phyloP scores from a whole-genome alignment of 164 flowering plant species.

The Saururus chinensis region DNA sequence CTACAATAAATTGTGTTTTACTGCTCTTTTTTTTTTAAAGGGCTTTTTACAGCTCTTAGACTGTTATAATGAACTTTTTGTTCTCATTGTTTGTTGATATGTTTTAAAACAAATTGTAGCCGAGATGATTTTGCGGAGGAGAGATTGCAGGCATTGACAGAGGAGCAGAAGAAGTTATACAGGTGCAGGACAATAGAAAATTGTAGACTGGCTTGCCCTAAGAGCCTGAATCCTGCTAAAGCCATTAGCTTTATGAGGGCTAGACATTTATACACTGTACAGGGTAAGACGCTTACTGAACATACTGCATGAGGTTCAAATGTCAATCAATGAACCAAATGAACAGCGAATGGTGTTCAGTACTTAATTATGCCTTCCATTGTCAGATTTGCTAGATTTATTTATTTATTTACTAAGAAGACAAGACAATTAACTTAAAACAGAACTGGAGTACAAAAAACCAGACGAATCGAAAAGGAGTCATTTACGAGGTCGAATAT shows the following conservation, averaged over 20 bases:
- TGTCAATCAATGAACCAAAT: not conserved
- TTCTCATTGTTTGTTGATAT: too few relatives aligned
- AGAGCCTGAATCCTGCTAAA: constrained; percentile 54
- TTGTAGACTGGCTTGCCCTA: constrained; percentile 59
- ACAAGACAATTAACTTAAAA: too few relatives aligned
- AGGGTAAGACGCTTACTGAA: not conserved
- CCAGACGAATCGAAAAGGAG: too few relatives aligned
- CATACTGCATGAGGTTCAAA: not conserved
- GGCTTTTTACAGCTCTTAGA: too few relatives aligned
- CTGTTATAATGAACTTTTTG: not conserved
- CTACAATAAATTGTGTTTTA: too few relatives aligned
- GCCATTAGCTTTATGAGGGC: constrained; percentile 58
- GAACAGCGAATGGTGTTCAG: too few relatives aligned
- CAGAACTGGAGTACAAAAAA: too few relatives aligned
- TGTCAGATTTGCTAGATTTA: too few relatives aligned
- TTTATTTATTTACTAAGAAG: too few relatives aligned
- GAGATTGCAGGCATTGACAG: constrained; percentile 54
- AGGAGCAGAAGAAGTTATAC: constrained; percentile 36
- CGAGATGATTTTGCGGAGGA: constrained; percentile 53
- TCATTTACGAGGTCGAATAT: too few relatives aligned
- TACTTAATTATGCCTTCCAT: too few relatives aligned
- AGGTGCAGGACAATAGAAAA: constrained; percentile 61
- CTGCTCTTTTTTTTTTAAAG: too few relatives aligned
- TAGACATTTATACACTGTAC: constrained; percentile 15
- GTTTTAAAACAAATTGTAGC: constrained; percentile 15